These are phyloP conservation scores for Erythrobasidium yunnanense DNA, from an alignment of 768 basidiomycete species.

Conservation along the genomic window DNA sequence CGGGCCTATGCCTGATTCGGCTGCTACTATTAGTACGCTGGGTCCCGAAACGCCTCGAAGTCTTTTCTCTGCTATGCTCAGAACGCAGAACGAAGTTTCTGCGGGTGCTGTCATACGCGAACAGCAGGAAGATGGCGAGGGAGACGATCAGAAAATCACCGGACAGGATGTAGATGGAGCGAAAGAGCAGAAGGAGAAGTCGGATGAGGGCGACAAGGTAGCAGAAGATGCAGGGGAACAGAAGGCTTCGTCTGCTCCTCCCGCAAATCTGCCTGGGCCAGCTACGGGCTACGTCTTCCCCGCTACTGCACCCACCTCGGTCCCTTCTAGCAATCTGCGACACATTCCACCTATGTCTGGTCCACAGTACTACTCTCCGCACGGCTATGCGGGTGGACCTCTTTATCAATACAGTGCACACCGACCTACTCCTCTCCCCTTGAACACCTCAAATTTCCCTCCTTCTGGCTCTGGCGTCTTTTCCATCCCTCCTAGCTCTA, in stretches of 20 bases:
- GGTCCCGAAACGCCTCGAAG: constrained; percentile 1
- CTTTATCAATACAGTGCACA: background rate
- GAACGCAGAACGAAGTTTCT: background rate
- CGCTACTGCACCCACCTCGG: background rate
- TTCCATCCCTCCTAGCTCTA: too few species aligned
- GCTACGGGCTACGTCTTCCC: constrained; percentile 8
- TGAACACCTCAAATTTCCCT: too few species aligned
- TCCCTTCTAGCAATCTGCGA: background rate
- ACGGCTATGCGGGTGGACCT: too few species aligned
- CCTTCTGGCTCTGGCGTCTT: too few species aligned
- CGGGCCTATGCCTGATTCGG: background rate
- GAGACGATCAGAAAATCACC: background rate
- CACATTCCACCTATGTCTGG: background rate
- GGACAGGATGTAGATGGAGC: background rate
- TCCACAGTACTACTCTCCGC: too few species aligned
- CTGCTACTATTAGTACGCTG: background rate
- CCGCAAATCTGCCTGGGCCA: background rate
- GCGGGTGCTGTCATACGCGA: background rate
- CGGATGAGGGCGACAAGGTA: background rate
- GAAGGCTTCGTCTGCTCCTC: background rate
- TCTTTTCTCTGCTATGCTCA: background rate
- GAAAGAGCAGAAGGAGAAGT: background rate
- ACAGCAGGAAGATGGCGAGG: background rate
- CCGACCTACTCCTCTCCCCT: background rate
- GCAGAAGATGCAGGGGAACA: background rate